A percentile compares a stretch with the other conserved stretches of the same genome.
phyloP scores from a whole-genome alignment of 352 stramenopile species.

The Albugo laibachii region DNA sequence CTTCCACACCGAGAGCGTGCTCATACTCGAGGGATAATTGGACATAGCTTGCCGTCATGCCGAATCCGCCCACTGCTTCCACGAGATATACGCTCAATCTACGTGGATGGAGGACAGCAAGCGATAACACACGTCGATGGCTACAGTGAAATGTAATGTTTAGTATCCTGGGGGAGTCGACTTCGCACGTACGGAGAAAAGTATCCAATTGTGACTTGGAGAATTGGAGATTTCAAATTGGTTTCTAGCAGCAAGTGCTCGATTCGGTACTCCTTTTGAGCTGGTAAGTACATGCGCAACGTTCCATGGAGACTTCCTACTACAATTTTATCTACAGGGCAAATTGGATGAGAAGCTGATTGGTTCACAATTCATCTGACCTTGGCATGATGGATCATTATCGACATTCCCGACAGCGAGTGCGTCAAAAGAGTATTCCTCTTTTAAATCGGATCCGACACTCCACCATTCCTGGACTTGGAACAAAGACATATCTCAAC shows the following conservation, averaged over 20 bases:
- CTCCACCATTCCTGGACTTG: conserved; percentile 79
- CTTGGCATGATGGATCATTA: conserved; percentile 40
- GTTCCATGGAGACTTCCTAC: conserved; percentile 73
- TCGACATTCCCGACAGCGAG: conserved; percentile 75
- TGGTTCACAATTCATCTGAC: conserved; percentile 9
- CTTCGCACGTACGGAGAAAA: conserved; percentile 58
- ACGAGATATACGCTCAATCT: conserved; percentile 62
- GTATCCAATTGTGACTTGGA: conserved; percentile 68
- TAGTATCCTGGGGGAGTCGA: conserved; percentile 1
- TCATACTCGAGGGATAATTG: conserved; percentile 67
- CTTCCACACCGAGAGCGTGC: conserved; percentile 70
- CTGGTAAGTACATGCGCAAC: conserved; percentile 70
- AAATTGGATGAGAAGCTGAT: background rate
- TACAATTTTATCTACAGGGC: conserved; percentile 62
- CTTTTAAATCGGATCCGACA: conserved; percentile 35
- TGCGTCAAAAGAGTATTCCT: conserved; percentile 64
- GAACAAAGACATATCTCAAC: conserved; percentile 69
- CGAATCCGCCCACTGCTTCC: conserved; percentile 48
- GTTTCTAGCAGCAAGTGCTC: conserved; percentile 80
- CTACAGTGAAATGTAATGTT: conserved; percentile 8
- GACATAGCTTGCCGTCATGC: conserved; percentile 66
- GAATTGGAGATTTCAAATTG: conserved; percentile 61
- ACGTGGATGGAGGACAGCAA: conserved; percentile 78
- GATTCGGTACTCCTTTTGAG: conserved; percentile 64
- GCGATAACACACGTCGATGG: conserved; percentile 28